phyloP scores from a whole-genome alignment of 371 early-diverging fungal genomes.

The Rhizomucor miehei region DNA sequence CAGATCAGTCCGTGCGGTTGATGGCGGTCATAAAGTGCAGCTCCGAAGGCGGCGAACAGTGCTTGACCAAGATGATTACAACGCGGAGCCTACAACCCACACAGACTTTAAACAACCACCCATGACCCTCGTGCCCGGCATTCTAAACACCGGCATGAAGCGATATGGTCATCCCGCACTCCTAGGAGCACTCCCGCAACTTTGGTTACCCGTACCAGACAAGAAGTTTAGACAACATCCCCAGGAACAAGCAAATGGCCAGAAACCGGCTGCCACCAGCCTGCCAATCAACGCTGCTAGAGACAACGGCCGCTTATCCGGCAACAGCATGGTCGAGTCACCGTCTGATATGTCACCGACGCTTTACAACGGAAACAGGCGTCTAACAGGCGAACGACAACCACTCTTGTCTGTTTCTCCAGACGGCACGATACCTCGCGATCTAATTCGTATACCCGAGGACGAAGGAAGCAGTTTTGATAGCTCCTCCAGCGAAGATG shows the following conservation, averaged over 20 bases:
- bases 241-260: constrained; percentile 5
- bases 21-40: not conserved
- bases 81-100: constrained; percentile 53
- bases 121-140: constrained; percentile 71
- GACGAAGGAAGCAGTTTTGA: constrained; percentile 31
- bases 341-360: not conserved
- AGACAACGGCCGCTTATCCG: too few species aligned
- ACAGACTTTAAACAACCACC: constrained; percentile 71
- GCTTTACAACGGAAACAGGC: not conserved
- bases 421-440: not conserved
- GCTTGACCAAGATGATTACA: constrained; percentile 70
- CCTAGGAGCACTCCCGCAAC: constrained; percentile 66
- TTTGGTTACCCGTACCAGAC: constrained; percentile 69
- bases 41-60: constrained; percentile 37
- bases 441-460: not conserved
- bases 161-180: constrained; percentile 73
- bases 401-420: constrained; percentile 10
- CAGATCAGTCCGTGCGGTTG: not conserved
- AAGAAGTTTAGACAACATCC: not conserved
- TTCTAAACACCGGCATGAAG: constrained; percentile 74
- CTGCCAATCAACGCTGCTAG: not conserved
- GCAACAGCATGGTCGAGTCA: not conserved
- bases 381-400: constrained; percentile 9
- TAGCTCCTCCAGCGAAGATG: constrained; percentile 27
- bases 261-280: not conserved